Evolutionary conservation across 2,329 filamentous ascomycete genomes (phyloP), one percentile per base, ranked within the genome.

Genomic region (Exophiala sp.): DNA sequence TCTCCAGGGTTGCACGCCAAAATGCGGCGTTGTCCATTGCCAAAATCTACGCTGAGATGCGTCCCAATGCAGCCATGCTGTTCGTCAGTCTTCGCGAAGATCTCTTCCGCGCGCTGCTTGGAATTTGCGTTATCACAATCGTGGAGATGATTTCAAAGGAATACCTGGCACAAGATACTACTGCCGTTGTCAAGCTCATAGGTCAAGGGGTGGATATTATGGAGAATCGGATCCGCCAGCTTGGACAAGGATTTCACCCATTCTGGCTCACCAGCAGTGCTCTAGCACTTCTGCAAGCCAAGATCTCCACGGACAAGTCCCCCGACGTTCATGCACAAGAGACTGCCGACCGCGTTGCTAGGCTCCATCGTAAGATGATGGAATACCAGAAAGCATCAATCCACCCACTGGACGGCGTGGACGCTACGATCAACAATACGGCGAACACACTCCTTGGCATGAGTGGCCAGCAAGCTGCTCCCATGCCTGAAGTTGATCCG

Each of bases 221-320:
- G 12, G 69, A 71, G 55, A 61, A 68, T 21, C 62, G 66, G 12
- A 66, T 68, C 11, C 60, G 65, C 38, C 58, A 61, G 3, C 65
- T 67, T 8, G 70, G 70, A 18, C 67, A 67, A 20, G 69, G 69
- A 1, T 68, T 65, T 35, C 68, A 71, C 12, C 61, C 65, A 20
- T 67, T 67, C 50, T 72, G 68, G 68, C 66, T 68, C 33, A 57
- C 70, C 1, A 65, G 62, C 16, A 68, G 68, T 11, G 69, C 68
- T n/a, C 60, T 60, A 5, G 65, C 64, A 29, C 57, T 72, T 9
- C 61, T 70, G 9, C 54, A 54, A 39, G 65, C 64, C 10, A 60
- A 65, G 11, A 58, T 66, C 14, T 59, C 58, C 8, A 62, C 64
- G 9, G 47, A 34, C 14, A 58, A 62, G 36, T 43, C 59, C 3